Evolutionary conservation across 495 filamentous ascomycete species (phyloP), one percentile per base, ranked within the genome.

Genomic region (Penicillium coprophilum): DNA sequence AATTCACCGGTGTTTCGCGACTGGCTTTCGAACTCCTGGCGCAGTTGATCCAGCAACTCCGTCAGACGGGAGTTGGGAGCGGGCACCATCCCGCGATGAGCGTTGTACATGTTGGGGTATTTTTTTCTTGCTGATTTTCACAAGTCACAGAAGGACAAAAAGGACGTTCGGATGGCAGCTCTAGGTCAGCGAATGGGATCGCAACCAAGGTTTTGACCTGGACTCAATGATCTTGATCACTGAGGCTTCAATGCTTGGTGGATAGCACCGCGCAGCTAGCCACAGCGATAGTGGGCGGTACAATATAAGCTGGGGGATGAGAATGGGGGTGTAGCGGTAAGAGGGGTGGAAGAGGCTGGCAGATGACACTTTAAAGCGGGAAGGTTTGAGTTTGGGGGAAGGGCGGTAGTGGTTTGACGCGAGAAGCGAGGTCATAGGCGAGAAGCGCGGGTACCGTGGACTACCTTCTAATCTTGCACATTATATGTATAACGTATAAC

Each of bases 41-140:
- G 86, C 60, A 98, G 83, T 62, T 91, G 86, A 41, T 97, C 93
- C 64, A 98, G 78, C 59, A 97, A 82, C 77, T 98, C 94, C 59
- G 84, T 90, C 60, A 97, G 77, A 52, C 94, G 92, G 62, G 81
- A 80, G 77, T 85, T 87, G 63, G 87, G 81, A 60, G 77, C 81
- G 60, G 83, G 85, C 64, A 86, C 87, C 80, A 96, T 85, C 62
- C 87, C 88, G 69, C 91, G 90, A 78, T 92, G 90, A 58, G 87
- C 79, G 76, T 87, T 90, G 71, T 97, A 96, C 92, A 98, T 96
- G 56, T 80, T 72, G 71, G 13, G 3, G 13, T 31, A 21, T 30
- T 27, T 24, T 38, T 39, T 38, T 38, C 10, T 4, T 13, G 10
- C 5, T 43, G 17, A 1, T 13, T 43, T 49, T 49, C 28, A 49